Base-by-base conservation (phyloP, 2,329 filamentous ascomycete genomes). In the Cryphonectria naterciae region DNA sequence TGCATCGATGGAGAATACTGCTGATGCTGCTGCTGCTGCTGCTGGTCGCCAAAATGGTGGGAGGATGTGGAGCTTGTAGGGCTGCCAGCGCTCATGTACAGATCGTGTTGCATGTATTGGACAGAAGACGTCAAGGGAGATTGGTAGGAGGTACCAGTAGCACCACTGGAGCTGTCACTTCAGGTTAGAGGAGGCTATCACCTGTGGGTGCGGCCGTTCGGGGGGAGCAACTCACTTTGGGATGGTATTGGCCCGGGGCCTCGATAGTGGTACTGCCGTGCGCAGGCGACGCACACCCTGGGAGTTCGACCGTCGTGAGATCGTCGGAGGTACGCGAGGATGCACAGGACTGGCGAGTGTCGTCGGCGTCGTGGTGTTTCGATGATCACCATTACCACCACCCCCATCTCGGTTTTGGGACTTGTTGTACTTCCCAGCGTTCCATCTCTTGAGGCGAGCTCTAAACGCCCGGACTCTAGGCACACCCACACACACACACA, bases 361-460 rank as follows among this genome's bases (percentile, higher is more conserved):
- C 39, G 54, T 54, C 17, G 25, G 56, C 5, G 25, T 25, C 22
- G 25, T 28, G 17, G 25, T 49, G 25, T 13, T 10, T 32, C 32
- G 58, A 15, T 19, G 46, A n/a, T 11, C 46, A 49, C 46, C 19
- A n/a, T 19, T 7, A n/a, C 43, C 43, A 49, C 22, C 35, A 19
- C 11, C n/a, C 10, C 17, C 49, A 6, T 1, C 4, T 19, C 41
- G 67, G 5, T 22, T 25, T 13, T 54, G 43, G 39, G 49, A 32
- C 17, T 65, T 66, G 68, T 82, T 84, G 76, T 87, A 87, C 75
- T 87, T 87, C 74, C 78, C 76, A 58, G 85, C 74, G 4, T 78
- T 74, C 85, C 85, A 87, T 70, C 77, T 79, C 35, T 83, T 80
- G 72, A 87, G 81, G 52, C 83, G 80, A n/a, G 84, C 83, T 28